Base-by-base conservation (phyloP, 345 rosid species). In the Populus euphratica region DNA sequence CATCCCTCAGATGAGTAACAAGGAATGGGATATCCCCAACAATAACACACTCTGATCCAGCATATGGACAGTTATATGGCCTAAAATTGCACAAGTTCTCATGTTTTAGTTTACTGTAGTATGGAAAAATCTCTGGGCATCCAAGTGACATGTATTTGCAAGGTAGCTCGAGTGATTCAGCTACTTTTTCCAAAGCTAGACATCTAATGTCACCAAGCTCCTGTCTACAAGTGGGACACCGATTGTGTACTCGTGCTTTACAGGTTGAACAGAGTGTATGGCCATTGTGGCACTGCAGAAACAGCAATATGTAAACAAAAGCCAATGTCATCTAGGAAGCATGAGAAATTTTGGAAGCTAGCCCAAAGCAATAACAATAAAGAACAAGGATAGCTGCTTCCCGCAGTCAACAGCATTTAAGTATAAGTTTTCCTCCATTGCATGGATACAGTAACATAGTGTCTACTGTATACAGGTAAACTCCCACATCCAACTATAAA, bases 171-270 rank as follows among this genome's bases (percentile, higher is more conserved):
- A 94, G 93, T 16, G 98, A 94, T 82, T 93, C 99, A 0, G 98
- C 98, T 33, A 95, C 97, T 84, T 93, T 95, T 82, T 95, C 99
- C 73, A 95, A 77, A 29, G 98, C 98, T 62, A 93, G 85, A 83
- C 99, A 93, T 78, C 99, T 91, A 61, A 93, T 90, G 80, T 94
- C 99, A n/a, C 98, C 98, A 35, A 94, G 98, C 90, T 94, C 99
- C 85, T 93, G 98, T 84, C 99, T 86, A 82, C 99, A 94, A 63
- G 98, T 94, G 27, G 99, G 98, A 63, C 99, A 94, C 25, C 98
- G 88, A 74, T 93, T 94, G 70, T 91, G 97, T 43, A 93, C 99
- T 84, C 93, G 86, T 65, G 83, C 86, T 89, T 94, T 94, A 86
- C 99, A 93, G 65, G 93, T 91, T 69, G 98, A 94, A 81, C 99